Percentiles rank a stretch among this genome's conserved stretches.
Evolutionary conservation across 2,329 filamentous ascomycete species (phyloP).

Genomic region (Bertia moriformis): DNA sequence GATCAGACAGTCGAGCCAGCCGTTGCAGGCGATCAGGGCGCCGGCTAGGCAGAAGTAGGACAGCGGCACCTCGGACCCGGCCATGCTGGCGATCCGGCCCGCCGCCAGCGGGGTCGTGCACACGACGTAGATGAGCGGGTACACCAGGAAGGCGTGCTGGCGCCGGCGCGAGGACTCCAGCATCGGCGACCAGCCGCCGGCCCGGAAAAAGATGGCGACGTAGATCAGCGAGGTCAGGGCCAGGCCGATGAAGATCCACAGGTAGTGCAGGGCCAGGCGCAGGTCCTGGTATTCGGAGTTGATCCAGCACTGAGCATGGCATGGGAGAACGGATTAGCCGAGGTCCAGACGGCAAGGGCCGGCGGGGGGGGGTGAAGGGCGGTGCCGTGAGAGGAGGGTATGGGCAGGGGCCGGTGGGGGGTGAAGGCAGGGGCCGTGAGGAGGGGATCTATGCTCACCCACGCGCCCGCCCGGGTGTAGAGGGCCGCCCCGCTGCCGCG

Average conservation of each 20-base stretch:
- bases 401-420: constrained; percentile 3
- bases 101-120: constrained; percentile 53
- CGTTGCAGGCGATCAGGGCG: constrained; percentile 39
- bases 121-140: constrained; percentile 55
- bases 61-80: constrained; percentile 31
- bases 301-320: constrained; percentile 61
- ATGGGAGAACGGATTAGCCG: constrained; percentile 2
- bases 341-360: background rate
- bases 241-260: constrained; percentile 41
- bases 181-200: background rate
- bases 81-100: constrained; percentile 49
- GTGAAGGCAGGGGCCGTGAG: background rate
- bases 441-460: constrained; percentile 25
- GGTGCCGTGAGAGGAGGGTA: background rate
- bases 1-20: constrained; percentile 36
- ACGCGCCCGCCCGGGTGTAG: constrained; percentile 51
- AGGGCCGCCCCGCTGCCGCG: too few species aligned
- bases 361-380: background rate
- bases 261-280: constrained; percentile 46
- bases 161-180: constrained; percentile 8
- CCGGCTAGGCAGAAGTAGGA: constrained; percentile 44
- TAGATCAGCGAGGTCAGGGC: constrained; percentile 22
- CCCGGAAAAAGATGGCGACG: constrained; percentile 19
- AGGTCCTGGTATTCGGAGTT: constrained; percentile 34
- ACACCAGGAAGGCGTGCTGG: constrained; percentile 45